Evolutionary conservation across 2,329 filamentous ascomycete genomes (phyloP), one percentile per base, ranked within the genome.

Genomic region (Ceratocystis colombiana): DNA sequence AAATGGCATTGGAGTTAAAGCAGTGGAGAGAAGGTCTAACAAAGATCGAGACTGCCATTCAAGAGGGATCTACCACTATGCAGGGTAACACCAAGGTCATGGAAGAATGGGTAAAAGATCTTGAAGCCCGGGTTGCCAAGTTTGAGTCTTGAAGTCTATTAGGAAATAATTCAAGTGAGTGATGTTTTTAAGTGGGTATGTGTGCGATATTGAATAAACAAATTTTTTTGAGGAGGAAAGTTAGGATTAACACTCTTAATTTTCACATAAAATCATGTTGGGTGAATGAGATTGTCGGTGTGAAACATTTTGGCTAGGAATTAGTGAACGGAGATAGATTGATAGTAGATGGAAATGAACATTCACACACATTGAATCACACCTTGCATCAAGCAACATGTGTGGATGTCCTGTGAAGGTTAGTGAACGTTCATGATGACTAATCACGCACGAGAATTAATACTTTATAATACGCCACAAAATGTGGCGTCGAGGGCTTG

Each of bases 1-100:
- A 94, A 69, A 92, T 94, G 84, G 85, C 86, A 28, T 80, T 81
- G 4, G 94, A 97, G 74, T 86, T 99, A 67, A 85, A 86, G 75
- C 86, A 88, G 73, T 97, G 94, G 94, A 84, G 85, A 69, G 87
- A 89, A 66, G 90, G 90, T 0, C 75, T 97, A 17, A 84, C 86
- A 68, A 89, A 87, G 73, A 84, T 96, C 22, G 92, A 96, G 75
- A 78, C 79, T 66, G 86, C 88, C 30, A 85, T 97, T 72, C 80
- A 80, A 69, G 82, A 88, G 68, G 86, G 88, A 3, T 87, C 89
- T 72, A 78, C 79, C 33, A 82, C 85, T 3, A 88, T 95, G 78
- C 84, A 84, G 70, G 83, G 81, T 63, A 99, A 99, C 75, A 86
- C 92, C 75, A 86, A 88, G 71, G 82, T 88, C n/a, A 87, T 97